Base-by-base conservation (phyloP, 331 rosid species). In the Erythrophleum ivorense region DNA sequence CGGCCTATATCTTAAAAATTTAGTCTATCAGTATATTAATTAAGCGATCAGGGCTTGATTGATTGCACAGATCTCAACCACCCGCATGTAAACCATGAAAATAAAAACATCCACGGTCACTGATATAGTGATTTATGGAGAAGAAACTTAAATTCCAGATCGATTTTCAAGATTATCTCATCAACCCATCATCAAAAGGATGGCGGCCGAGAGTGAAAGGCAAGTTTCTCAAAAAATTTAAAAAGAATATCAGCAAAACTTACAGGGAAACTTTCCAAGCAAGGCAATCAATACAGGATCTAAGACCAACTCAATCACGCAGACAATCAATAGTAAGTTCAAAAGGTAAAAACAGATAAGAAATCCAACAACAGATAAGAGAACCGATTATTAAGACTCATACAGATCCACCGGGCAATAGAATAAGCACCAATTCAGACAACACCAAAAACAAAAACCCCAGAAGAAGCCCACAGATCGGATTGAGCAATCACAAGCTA, bases 101-200 rank as follows among this genome's bases (percentile, higher is more conserved):
- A 33, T 55, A 36, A 11, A 49, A 77, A 10, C 55, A 48, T 21
- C 73, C 54, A 68, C 34, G 45, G 10, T 31, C 74, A n/a, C 54
- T 9, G 3, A 43, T 43, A 68, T 43, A 54, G 18, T n/a, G 18
- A 41, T 43, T 68, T 68, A 2, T n/a, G 54, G 10, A 10, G 36
- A 68, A 7, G 53, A 68, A 41, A n/a, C 74, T 45, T 0, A 19
- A 43, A 21, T 19, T 69, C 10, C 36, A 69, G 18, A 69, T 45
- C 6, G 4, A 45, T 45, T 43, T 69, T 7, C 55, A 31, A 46
- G 71, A 59, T 13, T 45, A 40, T 29, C 60, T 54, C 64, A 31
- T 16, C 40, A 33, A 81, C 38, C 14, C 16, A 41, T 74, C 84
- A 75, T 75, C 3, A 58, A 77, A 60, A 54, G 18, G 36, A 64